Evolutionary conservation across 768 basidiomycete species (phyloP).

Genomic region (Pulveroboletus sp.): DNA sequence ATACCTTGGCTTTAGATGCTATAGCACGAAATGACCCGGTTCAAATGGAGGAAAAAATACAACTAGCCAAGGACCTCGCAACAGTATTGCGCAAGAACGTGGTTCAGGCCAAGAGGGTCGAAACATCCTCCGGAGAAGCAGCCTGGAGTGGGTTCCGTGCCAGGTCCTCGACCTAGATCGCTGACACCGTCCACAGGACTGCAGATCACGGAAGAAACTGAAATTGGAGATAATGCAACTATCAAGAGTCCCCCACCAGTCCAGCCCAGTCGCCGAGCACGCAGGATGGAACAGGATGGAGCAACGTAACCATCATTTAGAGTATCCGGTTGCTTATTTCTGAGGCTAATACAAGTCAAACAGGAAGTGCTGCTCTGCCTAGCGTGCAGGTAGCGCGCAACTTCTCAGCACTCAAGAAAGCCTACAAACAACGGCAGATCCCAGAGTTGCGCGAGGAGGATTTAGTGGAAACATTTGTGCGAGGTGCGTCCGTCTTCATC

Average conservation of each 20-base stretch:
- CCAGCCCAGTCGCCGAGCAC: conserved; percentile 47
- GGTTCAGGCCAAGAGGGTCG: conserved; percentile 68
- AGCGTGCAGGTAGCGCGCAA: conserved; percentile 35
- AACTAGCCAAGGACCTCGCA: conserved; percentile 70
- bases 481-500: conserved; percentile 50
- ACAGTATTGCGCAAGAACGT: conserved; percentile 75
- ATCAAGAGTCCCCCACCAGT: conserved; percentile 58
- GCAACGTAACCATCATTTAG: conserved; percentile 22
- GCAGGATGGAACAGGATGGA: conserved; percentile 41
- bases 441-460: conserved; percentile 77
- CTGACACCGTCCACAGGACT: conserved; percentile 47
- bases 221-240: conserved; percentile 80
- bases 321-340: conserved; percentile 30
- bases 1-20: conserved; percentile 41
- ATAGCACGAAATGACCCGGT: conserved; percentile 42
- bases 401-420: conserved; percentile 72
- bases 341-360: conserved; percentile 26
- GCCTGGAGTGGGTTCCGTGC: conserved; percentile 52
- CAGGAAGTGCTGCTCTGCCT: conserved; percentile 33
- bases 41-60: conserved; percentile 51
- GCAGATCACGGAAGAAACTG: conserved; percentile 75
- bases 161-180: not conserved
- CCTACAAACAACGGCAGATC: conserved; percentile 57
- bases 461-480: conserved; percentile 83
- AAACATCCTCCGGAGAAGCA: conserved; percentile 36